These are phyloP conservation scores for Geotrichum citri-aurantii DNA, from an alignment of 1,139 yeast genomes.

Conservation along the genomic window DNA sequence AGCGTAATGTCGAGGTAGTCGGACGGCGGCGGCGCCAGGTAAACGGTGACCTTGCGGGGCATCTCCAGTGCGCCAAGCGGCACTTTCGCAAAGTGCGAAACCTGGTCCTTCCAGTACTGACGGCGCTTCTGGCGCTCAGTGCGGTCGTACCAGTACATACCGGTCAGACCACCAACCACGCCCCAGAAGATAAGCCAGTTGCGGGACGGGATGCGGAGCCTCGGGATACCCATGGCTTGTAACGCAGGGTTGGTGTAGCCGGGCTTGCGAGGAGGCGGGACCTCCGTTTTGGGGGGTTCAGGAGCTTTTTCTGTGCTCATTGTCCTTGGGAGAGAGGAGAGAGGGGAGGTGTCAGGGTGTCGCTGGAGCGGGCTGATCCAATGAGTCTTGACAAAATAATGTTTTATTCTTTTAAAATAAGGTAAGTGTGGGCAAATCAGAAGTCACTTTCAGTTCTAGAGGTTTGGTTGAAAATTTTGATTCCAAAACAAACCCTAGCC, in stretches of 20 bases:
- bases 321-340: neutral
- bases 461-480: neutral
- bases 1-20: slow-evolving; percentile 77
- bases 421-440: neutral
- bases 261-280: slow-evolving; percentile 16
- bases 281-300: slow-evolving; percentile 8
- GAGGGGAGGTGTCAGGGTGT: neutral
- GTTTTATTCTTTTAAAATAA: neutral
- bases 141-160: slow-evolving; percentile 75
- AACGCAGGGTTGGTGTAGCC: slow-evolving; percentile 83
- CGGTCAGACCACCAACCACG: slow-evolving; percentile 57
- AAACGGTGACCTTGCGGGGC: slow-evolving; percentile 76
- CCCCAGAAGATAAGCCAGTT: slow-evolving; percentile 93
- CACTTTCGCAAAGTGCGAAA: slow-evolving; percentile 45
- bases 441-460: neutral
- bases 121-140: slow-evolving; percentile 63
- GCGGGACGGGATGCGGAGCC: slow-evolving; percentile 73
- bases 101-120: slow-evolving; percentile 58
- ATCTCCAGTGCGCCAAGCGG: slow-evolving; percentile 45
- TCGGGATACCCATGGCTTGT: slow-evolving; percentile 78
- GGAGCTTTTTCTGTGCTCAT: slow-evolving; percentile 8
- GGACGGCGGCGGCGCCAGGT: slow-evolving; percentile 93
- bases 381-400: neutral
- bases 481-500: neutral
- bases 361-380: neutral